Evolutionary conservation across 495 filamentous ascomycete genomes (phyloP).

Genomic region (Podospora comata): DNA sequence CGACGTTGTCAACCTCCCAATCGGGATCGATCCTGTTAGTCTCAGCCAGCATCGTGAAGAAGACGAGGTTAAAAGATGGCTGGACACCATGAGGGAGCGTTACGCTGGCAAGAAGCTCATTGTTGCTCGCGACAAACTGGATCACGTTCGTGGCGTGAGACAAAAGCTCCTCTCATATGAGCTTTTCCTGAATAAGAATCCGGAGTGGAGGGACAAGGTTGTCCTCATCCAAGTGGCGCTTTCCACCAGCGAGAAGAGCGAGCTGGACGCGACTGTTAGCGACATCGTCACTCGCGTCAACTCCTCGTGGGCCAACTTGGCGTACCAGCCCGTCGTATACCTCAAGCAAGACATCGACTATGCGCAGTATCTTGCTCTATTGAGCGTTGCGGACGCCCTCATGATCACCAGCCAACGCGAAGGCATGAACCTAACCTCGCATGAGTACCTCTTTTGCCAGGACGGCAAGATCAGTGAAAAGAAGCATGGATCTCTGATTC

Average conservation of each 20-base stretch:
- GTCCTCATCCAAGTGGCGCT: conserved; percentile 91
- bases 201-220: conserved; percentile 80
- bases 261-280: conserved; percentile 79
- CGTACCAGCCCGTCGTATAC: conserved; percentile 89
- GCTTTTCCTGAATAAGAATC: conserved; percentile 87
- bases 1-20: conserved; percentile 70
- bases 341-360: conserved; percentile 91
- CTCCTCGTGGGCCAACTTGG: conserved; percentile 78
- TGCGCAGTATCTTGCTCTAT: conserved; percentile 80
- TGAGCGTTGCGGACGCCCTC: conserved; percentile 82
- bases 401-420: conserved; percentile 93
- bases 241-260: conserved; percentile 79
- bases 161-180: conserved; percentile 93
- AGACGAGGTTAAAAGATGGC: conserved; percentile 69
- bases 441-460: conserved; percentile 91
- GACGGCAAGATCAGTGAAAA: conserved; percentile 71
- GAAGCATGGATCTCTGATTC: conserved; percentile 80
- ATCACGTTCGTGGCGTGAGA: conserved; percentile 81
- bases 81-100: conserved; percentile 69
- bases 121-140: conserved; percentile 88
- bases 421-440: conserved; percentile 91
- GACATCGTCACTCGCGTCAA: conserved; percentile 94
- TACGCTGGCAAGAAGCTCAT: conserved; percentile 85
- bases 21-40: conserved; percentile 79
- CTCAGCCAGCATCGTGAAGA: conserved; percentile 70